Evolutionary conservation across 345 rosid species (phyloP).

Genomic region (Trapa bicornis): DNA sequence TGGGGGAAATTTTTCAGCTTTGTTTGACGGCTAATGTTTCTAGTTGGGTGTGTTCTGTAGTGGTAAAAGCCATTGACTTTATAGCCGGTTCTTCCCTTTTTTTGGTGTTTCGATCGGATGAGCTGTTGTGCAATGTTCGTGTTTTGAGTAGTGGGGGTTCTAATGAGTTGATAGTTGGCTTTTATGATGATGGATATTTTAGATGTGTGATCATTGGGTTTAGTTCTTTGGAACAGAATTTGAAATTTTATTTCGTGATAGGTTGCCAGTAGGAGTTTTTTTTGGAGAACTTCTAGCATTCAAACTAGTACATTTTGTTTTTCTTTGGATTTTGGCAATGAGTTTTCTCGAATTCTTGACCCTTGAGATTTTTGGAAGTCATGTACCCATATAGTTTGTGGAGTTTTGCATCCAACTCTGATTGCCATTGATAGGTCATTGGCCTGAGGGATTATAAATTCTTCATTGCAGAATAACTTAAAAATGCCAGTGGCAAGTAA

Average conservation of each 20-base stretch:
- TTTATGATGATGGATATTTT: not conserved
- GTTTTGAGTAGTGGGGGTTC: not conserved
- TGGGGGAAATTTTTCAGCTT: not conserved
- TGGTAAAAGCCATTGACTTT: not conserved
- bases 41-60: not conserved
- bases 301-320: not conserved
- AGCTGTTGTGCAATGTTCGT: not conserved
- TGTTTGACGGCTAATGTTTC: not conserved
- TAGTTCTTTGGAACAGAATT: not conserved
- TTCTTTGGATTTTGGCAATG: not conserved
- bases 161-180: not conserved
- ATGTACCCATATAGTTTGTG: not conserved
- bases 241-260: not conserved
- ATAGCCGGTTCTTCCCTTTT: not conserved
- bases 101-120: not conserved
- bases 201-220: not conserved
- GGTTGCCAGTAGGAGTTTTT: not conserved
- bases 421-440: not conserved
- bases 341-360: not conserved
- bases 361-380: not conserved
- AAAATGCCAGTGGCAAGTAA: slow-evolving; percentile 50
- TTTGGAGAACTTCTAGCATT: not conserved
- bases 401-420: not conserved
- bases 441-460: not conserved
- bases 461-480: not conserved